Percentiles rank a stretch among this genome's conserved stretches.
phyloP scores from a whole-genome alignment of 2,329 filamentous ascomycete genomes.

The Calonectria pseudoreteaudii region DNA sequence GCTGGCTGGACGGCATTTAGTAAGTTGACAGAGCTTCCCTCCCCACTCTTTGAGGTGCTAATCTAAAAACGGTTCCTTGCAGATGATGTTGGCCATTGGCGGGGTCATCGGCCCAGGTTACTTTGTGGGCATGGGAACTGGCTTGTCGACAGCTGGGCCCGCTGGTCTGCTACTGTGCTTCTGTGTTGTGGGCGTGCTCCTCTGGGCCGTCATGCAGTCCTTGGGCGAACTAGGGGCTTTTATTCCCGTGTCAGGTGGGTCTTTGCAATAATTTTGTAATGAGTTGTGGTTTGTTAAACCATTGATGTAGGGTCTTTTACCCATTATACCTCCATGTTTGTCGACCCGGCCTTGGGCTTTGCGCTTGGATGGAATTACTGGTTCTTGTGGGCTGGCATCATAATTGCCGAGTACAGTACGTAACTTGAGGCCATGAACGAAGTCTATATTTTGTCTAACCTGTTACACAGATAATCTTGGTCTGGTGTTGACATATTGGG shows the following conservation, averaged over 20 bases:
- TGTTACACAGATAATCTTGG: neutral
- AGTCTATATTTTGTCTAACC: neutral
- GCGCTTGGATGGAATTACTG: slow-evolving; percentile 14
- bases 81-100: slow-evolving; percentile 29
- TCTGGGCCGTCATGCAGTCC: slow-evolving; percentile 21
- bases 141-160: slow-evolving; percentile 20
- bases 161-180: slow-evolving; percentile 18
- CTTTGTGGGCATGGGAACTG: slow-evolving; percentile 28
- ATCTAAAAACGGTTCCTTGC: neutral
- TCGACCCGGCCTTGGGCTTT: slow-evolving; percentile 10
- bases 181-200: slow-evolving; percentile 9
- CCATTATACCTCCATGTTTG: slow-evolving; percentile 3
- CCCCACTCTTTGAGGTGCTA: neutral
- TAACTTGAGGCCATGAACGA: neutral
- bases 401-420: slow-evolving; percentile 17
- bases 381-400: slow-evolving; percentile 14
- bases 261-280: neutral
- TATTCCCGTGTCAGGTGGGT: slow-evolving; percentile 13
- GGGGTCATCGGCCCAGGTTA: slow-evolving; percentile 27
- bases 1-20: slow-evolving; percentile 6
- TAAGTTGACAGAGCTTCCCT: neutral
- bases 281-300: neutral
- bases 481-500: slow-evolving; percentile 16
- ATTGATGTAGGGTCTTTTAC: neutral
- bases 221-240: slow-evolving; percentile 10